Base-by-base conservation (phyloP, 345 rosid genomes). In the Sisymbrium altissimum region DNA sequence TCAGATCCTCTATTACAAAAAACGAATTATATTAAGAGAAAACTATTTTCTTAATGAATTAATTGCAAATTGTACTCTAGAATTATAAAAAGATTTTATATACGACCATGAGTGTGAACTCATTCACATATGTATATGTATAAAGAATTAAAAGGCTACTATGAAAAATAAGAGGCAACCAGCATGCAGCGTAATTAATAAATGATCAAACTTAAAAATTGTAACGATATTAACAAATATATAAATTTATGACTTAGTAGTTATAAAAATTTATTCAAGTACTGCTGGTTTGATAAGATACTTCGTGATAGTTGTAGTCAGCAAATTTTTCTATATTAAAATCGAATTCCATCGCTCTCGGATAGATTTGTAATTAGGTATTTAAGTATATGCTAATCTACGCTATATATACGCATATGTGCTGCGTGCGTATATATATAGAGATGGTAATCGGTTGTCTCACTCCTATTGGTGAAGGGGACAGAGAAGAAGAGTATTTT, bases 401-500 rank as follows among this genome's bases (percentile, higher is more conserved):
- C 33, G 4, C 36, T 1, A 48, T 48, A 7, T 35, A 9, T 8
- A 18, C 35, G 32, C 19, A 43, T 44, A 35, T 25, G 2, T 45
- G 57, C 9, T 52, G 35, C 57, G 38, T 15, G 6, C 25, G 33
- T 33, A 27, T 44, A 19, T 50, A 38, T 25, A 64, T 46, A 57
- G 57, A 54, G 25, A n/a, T 21, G n/a, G 9, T 30, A 9, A 46
- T 63, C 17, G 10, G 17, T 32, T 68, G 64, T 62, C 57, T 61
- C 43, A 43, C 74, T 54, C 50, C 27, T 36, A 68, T 68, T 62
- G 79, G 73, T 21, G 43, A 39, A 65, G 50, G 67, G 17, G 64
- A 55, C 45, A 55, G 8, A 73, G 65, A 35, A 35, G 44, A 73
- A 55, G 35, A 58, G 39, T 64, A 73, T 33, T 9, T 48, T 19